Conservation (phyloP, 768 basidiomycete genomes). For the Mycena epipterygia region DNA sequence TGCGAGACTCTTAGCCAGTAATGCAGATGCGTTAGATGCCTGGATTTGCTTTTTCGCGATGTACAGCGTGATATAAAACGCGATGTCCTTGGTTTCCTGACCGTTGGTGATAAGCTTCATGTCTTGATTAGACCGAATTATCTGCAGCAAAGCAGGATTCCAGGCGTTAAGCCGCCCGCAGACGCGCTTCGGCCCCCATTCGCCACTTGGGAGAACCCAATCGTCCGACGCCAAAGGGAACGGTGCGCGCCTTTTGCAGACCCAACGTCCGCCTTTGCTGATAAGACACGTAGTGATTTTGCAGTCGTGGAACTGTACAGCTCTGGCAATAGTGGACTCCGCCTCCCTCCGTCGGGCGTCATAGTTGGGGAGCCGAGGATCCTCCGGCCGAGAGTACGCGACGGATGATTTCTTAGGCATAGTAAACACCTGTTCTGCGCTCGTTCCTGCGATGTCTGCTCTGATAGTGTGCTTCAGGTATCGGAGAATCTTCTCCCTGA, state of each 20-base stretch:
- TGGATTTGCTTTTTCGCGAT: constrained; percentile 41
- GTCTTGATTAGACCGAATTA: constrained; percentile 52
- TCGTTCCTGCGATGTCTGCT: constrained; percentile 43
- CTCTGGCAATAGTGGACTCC: constrained; percentile 41
- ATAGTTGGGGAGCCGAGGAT: constrained; percentile 45
- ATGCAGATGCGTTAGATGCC: constrained; percentile 45
- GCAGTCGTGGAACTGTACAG: constrained; percentile 53
- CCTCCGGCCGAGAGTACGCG: constrained; percentile 49
- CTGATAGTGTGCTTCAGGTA: constrained; percentile 49
- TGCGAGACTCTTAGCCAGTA: constrained; percentile 41
- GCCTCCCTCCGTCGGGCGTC: not conserved
- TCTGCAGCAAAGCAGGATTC: constrained; percentile 41
- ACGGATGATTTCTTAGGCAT: constrained; percentile 38
- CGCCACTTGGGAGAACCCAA: constrained; percentile 42
- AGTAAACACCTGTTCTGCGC: constrained; percentile 21
- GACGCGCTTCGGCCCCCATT: constrained; percentile 43
- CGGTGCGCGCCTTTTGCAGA: constrained; percentile 53
- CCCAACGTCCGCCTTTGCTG: constrained; percentile 13
- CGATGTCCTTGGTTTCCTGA: constrained; percentile 45
- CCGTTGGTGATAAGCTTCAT: constrained; percentile 53
- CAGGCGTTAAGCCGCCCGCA: constrained; percentile 44
- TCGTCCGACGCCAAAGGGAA: constrained; percentile 37
- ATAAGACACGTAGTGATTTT: constrained; percentile 37
- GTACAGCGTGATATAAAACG: constrained; percentile 49
- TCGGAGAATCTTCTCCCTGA: constrained; percentile 39